Evolutionary conservation across 805 yeast species (phyloP).

Genomic region (Candida alai): DNA sequence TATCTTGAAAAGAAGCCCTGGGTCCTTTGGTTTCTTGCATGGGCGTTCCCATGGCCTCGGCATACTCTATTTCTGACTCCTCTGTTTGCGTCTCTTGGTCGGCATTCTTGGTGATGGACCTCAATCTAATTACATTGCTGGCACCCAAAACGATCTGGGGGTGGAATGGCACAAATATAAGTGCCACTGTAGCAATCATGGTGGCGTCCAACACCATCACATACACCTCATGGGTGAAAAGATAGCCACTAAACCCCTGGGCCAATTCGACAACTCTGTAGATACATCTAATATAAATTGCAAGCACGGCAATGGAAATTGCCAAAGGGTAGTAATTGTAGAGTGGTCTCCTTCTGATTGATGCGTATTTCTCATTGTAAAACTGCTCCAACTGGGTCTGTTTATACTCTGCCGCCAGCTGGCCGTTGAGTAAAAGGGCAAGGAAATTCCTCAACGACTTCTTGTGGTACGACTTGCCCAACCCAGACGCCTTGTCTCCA

Average conservation of each 20-base stretch:
- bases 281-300: constrained; percentile 29
- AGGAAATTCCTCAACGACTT: constrained; percentile 19
- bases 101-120: constrained; percentile 10
- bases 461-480: constrained; percentile 3
- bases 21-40: too few species aligned
- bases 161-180: constrained; percentile 32
- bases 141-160: constrained; percentile 33
- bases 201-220: constrained; percentile 35
- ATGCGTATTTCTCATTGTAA: constrained; percentile 22
- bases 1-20: too few species aligned
- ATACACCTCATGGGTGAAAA: constrained; percentile 31
- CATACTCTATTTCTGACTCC: neutral
- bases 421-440: constrained; percentile 22
- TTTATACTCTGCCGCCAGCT: constrained; percentile 17
- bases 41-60: too few species aligned
- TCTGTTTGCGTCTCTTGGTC: constrained; percentile 5
- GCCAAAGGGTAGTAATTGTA: constrained; percentile 28
- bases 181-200: constrained; percentile 30
- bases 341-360: constrained; percentile 20
- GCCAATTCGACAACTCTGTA: constrained; percentile 38
- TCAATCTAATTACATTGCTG: constrained; percentile 24
- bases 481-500: constrained; percentile 4
- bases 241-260: constrained; percentile 33
- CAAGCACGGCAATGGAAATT: constrained; percentile 25
- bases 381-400: constrained; percentile 20